Percentiles rank a stretch among this genome's conserved stretches.
Conservation (phyloP, 192 early-diverging fungal genomes). For the Haplosporangium gracile region DNA sequence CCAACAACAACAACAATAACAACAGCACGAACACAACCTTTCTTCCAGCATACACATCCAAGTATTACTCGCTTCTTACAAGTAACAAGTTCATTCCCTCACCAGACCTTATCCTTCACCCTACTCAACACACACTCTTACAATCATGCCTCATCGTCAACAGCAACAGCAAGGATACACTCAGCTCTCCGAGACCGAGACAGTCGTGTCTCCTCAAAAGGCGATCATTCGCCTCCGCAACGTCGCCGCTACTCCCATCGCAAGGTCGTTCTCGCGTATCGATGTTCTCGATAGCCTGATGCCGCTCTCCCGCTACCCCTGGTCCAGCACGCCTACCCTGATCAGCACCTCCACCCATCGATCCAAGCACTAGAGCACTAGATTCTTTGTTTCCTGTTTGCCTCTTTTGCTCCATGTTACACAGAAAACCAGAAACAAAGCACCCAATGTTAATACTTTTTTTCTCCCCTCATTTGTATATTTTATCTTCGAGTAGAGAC, state of each 20-base stretch:
- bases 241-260: not conserved
- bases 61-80: too few relatives aligned
- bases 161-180: not conserved
- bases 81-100: not conserved
- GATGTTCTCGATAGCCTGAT: not conserved
- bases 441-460: too few relatives aligned
- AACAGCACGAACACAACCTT: too few relatives aligned
- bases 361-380: not conserved
- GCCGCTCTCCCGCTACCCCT: not conserved
- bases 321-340: not conserved
- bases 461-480: too few relatives aligned
- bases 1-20: too few relatives aligned
- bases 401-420: too few relatives aligned
- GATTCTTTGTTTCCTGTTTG: too few relatives aligned
- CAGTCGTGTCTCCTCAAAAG: not conserved
- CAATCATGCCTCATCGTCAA: not conserved
- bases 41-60: too few relatives aligned
- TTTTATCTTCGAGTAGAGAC: too few relatives aligned
- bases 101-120: not conserved
- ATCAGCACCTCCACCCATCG: not conserved
- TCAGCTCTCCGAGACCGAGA: not conserved
- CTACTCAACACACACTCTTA: not conserved
- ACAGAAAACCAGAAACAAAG: too few relatives aligned
- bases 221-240: not conserved
- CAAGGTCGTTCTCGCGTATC: not conserved